Conservation (phyloP, 75 land plant genomes). For the Pinus albicaulis region DNA sequence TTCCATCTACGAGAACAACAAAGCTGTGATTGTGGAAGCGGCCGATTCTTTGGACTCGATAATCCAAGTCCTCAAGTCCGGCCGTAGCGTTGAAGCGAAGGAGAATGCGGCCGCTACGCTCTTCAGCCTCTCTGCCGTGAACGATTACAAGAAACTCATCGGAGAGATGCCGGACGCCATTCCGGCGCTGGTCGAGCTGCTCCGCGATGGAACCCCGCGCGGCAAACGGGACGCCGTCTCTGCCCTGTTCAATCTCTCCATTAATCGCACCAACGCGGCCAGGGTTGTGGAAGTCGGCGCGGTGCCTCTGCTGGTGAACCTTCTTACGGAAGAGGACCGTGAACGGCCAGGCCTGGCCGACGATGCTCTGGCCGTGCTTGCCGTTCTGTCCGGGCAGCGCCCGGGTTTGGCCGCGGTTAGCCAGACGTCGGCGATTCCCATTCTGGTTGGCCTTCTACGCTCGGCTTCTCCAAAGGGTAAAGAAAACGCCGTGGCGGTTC, state of each 20-base stretch:
- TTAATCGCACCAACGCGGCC: constrained; percentile 44
- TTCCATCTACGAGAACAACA: constrained; percentile 77
- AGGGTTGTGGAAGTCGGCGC: constrained; percentile 63
- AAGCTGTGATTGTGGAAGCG: constrained; percentile 54
- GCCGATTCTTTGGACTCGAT: constrained; percentile 57
- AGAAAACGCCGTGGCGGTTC: constrained; percentile 67
- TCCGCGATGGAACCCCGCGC: constrained; percentile 43
- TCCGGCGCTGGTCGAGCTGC: constrained; percentile 54
- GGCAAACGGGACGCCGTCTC: constrained; percentile 74
- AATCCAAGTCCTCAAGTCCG: constrained; percentile 44
- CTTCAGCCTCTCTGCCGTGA: constrained; percentile 56
- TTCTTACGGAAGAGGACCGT: constrained; percentile 18
- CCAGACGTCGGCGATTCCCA: constrained; percentile 18
- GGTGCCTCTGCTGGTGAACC: constrained; percentile 42
- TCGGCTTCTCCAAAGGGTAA: constrained; percentile 46
- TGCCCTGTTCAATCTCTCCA: constrained; percentile 74
- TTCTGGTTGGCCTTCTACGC: constrained; percentile 42
- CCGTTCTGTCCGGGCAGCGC: constrained; percentile 24
- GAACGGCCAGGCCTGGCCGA: constrained; percentile 23
- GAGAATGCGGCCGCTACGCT: constrained; percentile 91
- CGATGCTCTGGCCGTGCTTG: constrained; percentile 34
- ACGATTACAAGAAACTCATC: constrained; percentile 37
- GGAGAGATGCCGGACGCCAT: constrained; percentile 56
- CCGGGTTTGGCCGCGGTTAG: constrained; percentile 45
- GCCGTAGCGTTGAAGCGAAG: constrained; percentile 77